Percentiles rank a stretch among this genome's conserved stretches.
These are phyloP conservation scores for Fusarium foetens DNA, from an alignment of 2,329 filamentous ascomycete species.

Conservation along the genomic window DNA sequence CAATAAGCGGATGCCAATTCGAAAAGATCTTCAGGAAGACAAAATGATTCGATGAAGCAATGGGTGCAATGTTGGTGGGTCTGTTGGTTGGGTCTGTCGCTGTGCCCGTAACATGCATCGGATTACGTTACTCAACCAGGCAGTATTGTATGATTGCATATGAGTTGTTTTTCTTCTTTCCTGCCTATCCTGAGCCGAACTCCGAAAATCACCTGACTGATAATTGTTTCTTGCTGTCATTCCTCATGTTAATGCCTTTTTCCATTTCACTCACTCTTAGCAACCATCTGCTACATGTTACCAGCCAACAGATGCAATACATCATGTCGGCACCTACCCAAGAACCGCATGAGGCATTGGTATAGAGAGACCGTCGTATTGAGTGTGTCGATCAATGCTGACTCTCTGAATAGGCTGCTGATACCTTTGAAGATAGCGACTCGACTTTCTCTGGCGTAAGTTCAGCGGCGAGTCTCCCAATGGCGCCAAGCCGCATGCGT, in stretches of 20 bases:
- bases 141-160: not conserved
- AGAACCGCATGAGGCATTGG: not conserved
- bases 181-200: not conserved
- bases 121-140: not conserved
- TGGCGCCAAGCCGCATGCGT: fast-evolving
- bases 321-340: not conserved
- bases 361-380: fast-evolving
- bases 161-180: not conserved
- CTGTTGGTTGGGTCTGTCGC: not conserved
- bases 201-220: not conserved
- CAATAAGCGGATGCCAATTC: not conserved
- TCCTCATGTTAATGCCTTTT: not conserved
- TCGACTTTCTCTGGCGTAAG: slow-evolving; percentile 10
- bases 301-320: fast-evolving
- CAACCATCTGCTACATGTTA: fast-evolving
- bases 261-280: not conserved
- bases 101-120: slow-evolving; percentile 11
- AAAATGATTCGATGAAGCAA: not conserved
- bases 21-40: fast-evolving
- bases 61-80: not conserved
- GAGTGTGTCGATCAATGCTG: fast-evolving
- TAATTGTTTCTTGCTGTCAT: not conserved
- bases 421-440: not conserved
- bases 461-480: fast-evolving
- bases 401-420: not conserved